These are phyloP conservation scores for Tripterygium wilfordii DNA, from an alignment of 177 flowering plant species.

Conservation along the genomic window DNA sequence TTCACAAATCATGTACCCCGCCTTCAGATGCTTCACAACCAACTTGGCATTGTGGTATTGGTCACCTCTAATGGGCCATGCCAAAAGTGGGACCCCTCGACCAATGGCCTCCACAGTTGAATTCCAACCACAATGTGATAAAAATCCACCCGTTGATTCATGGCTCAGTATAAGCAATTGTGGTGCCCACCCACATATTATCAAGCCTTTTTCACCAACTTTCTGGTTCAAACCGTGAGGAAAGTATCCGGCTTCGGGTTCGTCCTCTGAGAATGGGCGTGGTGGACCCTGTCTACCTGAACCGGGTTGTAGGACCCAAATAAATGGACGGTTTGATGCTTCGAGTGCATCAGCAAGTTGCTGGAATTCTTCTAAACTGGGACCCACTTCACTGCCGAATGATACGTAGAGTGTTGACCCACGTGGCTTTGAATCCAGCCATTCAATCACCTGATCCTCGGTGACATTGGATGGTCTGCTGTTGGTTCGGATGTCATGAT, in stretches of 20 bases:
- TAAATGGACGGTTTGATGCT: constrained; percentile 31
- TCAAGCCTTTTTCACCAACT: constrained; percentile 41
- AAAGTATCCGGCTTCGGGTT: constrained; percentile 12
- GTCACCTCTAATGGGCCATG: constrained; percentile 75
- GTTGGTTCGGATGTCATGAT: constrained; percentile 30
- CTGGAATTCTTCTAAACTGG: constrained; percentile 27
- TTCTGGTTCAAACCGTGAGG: constrained; percentile 30
- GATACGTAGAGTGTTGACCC: constrained; percentile 34
- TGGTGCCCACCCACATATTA: constrained; percentile 77
- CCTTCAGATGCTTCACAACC: constrained; percentile 34
- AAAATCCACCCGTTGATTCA: constrained; percentile 52
- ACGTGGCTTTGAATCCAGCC: constrained; percentile 36
- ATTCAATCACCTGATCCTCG: constrained; percentile 35
- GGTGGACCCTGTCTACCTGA: constrained; percentile 23
- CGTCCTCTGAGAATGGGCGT: neutral
- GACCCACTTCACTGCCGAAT: constrained; percentile 43
- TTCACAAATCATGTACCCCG: constrained; percentile 32
- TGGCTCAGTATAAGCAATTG: constrained; percentile 71
- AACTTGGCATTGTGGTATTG: constrained; percentile 48
- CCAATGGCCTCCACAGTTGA: constrained; percentile 58
- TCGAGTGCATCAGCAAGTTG: constrained; percentile 36
- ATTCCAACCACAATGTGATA: constrained; percentile 81
- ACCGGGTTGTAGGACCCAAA: constrained; percentile 46
- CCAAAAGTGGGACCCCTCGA: constrained; percentile 55
- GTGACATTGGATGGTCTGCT: constrained; percentile 26